Evolutionary conservation across 306 rosid species (phyloP).

Genomic region (Hippophae tibetana): DNA sequence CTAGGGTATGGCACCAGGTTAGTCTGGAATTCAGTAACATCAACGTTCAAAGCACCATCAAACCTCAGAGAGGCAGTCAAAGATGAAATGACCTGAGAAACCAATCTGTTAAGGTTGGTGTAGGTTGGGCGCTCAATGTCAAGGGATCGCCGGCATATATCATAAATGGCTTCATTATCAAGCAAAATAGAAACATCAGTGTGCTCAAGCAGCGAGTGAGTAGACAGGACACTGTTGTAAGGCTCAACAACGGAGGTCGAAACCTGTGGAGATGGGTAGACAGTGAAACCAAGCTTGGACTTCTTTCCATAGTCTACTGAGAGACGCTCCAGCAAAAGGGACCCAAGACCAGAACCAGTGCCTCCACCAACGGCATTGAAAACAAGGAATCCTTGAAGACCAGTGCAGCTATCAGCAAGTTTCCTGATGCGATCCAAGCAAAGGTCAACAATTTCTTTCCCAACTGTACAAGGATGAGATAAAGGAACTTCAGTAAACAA

Average conservation of each 20-base stretch:
- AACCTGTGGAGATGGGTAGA: conserved; percentile 74
- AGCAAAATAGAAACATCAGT: conserved; percentile 76
- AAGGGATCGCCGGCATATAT: conserved; percentile 73
- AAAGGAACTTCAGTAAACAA: not conserved
- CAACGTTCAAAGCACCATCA: conserved; percentile 76
- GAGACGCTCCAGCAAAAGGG: conserved; percentile 65
- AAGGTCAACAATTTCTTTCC: conserved; percentile 75
- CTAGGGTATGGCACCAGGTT: conserved; percentile 80
- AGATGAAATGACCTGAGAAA: conserved; percentile 75
- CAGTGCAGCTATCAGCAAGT: conserved; percentile 81
- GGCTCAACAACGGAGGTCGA: conserved; percentile 86
- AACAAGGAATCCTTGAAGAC: conserved; percentile 76
- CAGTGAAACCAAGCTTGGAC: conserved; percentile 78
- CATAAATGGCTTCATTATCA: conserved; percentile 72
- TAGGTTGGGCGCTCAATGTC: conserved; percentile 80
- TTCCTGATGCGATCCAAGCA: conserved; percentile 72
- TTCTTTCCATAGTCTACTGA: conserved; percentile 77
- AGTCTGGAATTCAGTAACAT: conserved; percentile 75
- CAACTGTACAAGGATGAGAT: conserved; percentile 34
- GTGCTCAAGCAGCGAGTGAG: conserved; percentile 74
- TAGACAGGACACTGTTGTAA: conserved; percentile 74
- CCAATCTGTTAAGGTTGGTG: conserved; percentile 70
- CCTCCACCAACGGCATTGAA: conserved; percentile 86
- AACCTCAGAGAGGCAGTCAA: conserved; percentile 69
- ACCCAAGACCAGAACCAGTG: conserved; percentile 80